phyloP scores from a whole-genome alignment of 2,329 filamentous ascomycete genomes.

The Diplocarpon rosae region DNA sequence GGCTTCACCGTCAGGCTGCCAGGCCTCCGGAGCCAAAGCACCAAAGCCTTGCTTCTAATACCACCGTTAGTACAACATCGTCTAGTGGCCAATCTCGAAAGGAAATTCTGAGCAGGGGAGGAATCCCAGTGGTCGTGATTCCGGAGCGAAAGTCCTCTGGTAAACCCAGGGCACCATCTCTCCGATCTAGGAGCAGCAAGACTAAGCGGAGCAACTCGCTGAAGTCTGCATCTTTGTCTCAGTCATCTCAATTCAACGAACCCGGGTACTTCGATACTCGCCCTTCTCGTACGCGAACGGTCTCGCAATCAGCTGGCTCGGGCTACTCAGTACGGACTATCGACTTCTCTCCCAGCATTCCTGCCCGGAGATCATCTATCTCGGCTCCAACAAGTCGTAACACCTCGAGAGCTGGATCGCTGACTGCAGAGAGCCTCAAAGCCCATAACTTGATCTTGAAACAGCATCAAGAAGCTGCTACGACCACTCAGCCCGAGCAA shows the following conservation, averaged over 20 bases:
- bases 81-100: conserved; percentile 45
- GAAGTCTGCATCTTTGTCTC: conserved; percentile 35
- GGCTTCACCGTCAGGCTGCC: conserved; percentile 18
- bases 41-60: conserved; percentile 37
- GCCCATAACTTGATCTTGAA: conserved; percentile 36
- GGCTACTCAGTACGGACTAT: conserved; percentile 37
- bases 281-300: conserved; percentile 16
- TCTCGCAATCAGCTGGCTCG: conserved; percentile 25
- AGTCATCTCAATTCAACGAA: conserved; percentile 34
- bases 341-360: conserved; percentile 48
- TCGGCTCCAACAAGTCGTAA: conserved; percentile 53
- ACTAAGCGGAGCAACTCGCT: conserved; percentile 44
- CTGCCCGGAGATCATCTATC: conserved; percentile 46
- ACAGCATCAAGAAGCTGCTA: conserved; percentile 9
- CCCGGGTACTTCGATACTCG: conserved; percentile 34
- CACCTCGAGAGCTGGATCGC: conserved; percentile 40
- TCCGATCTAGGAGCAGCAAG: conserved; percentile 47
- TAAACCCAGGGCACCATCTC: conserved; percentile 40
- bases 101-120: conserved; percentile 47
- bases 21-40: conserved; percentile 19
- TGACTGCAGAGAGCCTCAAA: conserved; percentile 47
- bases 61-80: conserved; percentile 36
- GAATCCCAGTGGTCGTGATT: conserved; percentile 51
- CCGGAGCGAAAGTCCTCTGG: conserved; percentile 43
- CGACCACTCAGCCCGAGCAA: conserved; percentile 4